Evolutionary conservation across 768 basidiomycete species (phyloP), one percentile per base, ranked within the genome.

Genomic region (Sarcodon sp.): DNA sequence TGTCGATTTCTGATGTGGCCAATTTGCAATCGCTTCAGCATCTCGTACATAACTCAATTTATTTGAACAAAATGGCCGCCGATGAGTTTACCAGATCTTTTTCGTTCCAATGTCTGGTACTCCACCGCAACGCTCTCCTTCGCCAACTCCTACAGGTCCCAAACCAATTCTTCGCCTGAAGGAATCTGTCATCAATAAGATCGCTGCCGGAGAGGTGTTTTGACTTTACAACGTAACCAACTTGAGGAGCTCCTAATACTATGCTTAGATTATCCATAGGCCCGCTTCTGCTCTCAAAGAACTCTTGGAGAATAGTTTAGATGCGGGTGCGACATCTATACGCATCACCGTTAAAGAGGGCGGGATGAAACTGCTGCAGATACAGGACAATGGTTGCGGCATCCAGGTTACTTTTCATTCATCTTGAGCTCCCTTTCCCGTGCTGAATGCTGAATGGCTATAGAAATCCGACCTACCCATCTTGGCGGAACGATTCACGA

Each of bases 211-310:
- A 32, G 75, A 77, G 62, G 74, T 71, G 36, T 37, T 18, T 3
- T 5, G 34, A 15, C 16, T 27, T 13, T 37, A 12, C 43, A 16
- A 48, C 9, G 32, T 15, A 31, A n/a, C 5, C 18, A 35, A 48
- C 34, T 4, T 11, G 27, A 33, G 27, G 27, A 15, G 31, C 18
- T 27, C 46, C 21, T 27, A 35, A 15, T 33, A 9, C 15, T 16
- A 6, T 35, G 6, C 27, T 1, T 50, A 89, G 86, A 83, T 90
- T 58, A 88, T 90, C 50, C 87, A 88, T 47, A 63, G 96, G 36
- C 96, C 96, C 0, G 80, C 89, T 5, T 97, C 93, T 51, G 94
- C 94, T 2, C 72, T 99, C 47, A 99, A 99, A 62, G 96, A 98
- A 61, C 71, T 98, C 0, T 68, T 99, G 11, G 96, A 99, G 65